Conservation (phyloP, 2,329 filamentous ascomycete species). For the Diaporthe sp. region DNA sequence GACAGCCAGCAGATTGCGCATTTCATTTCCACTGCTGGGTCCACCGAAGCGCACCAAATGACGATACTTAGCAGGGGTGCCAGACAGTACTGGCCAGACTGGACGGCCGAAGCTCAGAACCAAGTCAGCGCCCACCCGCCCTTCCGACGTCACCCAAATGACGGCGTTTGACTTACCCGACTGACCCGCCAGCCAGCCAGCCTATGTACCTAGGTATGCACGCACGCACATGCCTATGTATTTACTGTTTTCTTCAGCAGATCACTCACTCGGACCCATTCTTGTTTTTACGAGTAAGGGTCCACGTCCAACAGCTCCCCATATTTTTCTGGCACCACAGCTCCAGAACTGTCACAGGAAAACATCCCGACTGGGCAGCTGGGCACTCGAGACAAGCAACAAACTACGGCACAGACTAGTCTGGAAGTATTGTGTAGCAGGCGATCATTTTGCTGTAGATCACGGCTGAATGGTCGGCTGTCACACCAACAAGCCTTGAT, state of each 20-base stretch:
- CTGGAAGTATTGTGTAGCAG: not conserved
- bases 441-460: not conserved
- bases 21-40: constrained; percentile 20
- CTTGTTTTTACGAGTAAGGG: not conserved
- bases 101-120: not conserved
- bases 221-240: not conserved
- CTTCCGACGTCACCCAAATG: constrained; percentile 23
- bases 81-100: not conserved
- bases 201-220: not conserved
- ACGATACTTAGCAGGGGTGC: constrained; percentile 21
- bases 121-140: not conserved
- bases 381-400: not conserved
- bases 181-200: not conserved
- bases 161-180: not conserved
- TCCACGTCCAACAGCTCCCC: not conserved
- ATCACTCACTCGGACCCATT: not conserved
- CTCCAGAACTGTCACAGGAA: not conserved
- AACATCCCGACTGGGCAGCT: constrained; percentile 13
- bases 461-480: not conserved
- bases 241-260: not conserved
- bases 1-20: not conserved
- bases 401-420: not conserved
- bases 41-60: constrained; percentile 2
- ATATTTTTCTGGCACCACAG: not conserved
- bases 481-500: not conserved